These are phyloP conservation scores for Rosa lucieae DNA, from an alignment of 306 rosid species.

Conservation along the genomic window DNA sequence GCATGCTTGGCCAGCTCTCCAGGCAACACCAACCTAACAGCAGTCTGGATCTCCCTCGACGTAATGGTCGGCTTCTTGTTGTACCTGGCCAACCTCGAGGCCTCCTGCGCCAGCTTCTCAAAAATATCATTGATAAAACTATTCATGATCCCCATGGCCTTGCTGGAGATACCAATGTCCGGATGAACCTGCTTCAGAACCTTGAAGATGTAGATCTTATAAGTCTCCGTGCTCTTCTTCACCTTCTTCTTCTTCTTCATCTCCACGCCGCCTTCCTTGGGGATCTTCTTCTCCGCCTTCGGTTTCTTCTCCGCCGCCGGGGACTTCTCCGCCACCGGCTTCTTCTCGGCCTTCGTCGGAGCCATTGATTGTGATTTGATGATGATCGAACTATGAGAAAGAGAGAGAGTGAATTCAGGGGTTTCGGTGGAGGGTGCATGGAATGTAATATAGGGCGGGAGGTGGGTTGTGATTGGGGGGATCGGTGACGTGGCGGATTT, in stretches of 20 bases:
- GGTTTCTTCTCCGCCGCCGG: conserved; percentile 64
- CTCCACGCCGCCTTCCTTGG: conserved; percentile 58
- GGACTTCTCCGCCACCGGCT: conserved; percentile 60
- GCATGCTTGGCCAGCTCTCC: conserved; percentile 84
- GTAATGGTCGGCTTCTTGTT: conserved; percentile 81
- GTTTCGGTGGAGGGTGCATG: not conserved
- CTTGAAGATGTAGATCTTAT: conserved; percentile 85
- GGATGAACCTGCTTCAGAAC: conserved; percentile 78
- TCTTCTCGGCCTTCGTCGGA: conserved; percentile 72
- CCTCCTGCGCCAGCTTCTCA: conserved; percentile 78
- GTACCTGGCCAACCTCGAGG: conserved; percentile 60
- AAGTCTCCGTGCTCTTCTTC: conserved; percentile 68
- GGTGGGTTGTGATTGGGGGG: conserved; percentile 30
- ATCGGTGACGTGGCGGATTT: conserved; percentile 19
- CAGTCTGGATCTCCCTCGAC: conserved; percentile 72
- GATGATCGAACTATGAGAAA: not conserved
- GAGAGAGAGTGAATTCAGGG: not conserved
- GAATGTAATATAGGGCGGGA: conserved; percentile 25
- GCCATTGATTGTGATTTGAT: conserved; percentile 37
- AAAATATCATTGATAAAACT: conserved; percentile 75
- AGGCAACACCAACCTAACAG: conserved; percentile 68
- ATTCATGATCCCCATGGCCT: conserved; percentile 88
- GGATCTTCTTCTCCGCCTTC: conserved; percentile 73
- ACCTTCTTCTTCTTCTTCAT: conserved; percentile 67
- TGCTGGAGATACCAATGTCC: conserved; percentile 74